Evolutionary conservation across 495 filamentous ascomycete genomes (phyloP).

Genomic region (Xylaria curta): DNA sequence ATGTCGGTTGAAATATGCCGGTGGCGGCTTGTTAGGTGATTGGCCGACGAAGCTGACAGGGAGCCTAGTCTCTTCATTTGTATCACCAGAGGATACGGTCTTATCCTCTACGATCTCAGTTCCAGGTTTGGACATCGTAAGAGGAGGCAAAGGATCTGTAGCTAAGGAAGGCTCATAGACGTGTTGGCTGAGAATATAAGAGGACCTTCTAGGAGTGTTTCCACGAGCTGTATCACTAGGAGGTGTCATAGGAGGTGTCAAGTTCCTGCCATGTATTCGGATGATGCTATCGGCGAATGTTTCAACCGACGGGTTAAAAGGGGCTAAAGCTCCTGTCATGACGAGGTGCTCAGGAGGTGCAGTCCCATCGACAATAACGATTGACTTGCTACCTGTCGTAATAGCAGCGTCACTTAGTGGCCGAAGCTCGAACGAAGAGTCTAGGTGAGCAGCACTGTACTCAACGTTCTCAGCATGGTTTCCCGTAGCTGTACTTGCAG

Average conservation of each 20-base stretch:
- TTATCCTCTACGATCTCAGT: background rate
- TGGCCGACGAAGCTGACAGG: constrained; percentile 43
- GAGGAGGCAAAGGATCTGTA: constrained; percentile 45
- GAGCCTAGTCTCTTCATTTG: constrained; percentile 29
- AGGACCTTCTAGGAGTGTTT: constrained; percentile 56
- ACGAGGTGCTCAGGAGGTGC: constrained; percentile 46
- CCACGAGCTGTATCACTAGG: constrained; percentile 47
- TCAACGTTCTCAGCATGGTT: constrained; percentile 33
- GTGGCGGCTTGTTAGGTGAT: constrained; percentile 38
- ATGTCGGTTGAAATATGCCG: constrained; percentile 46
- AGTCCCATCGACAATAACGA: constrained; percentile 85
- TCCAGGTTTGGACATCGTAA: constrained; percentile 45
- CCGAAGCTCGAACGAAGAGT: constrained; percentile 43
- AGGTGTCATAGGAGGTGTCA: constrained; percentile 62
- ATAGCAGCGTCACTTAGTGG: constrained; percentile 59
- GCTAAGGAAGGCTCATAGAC: constrained; percentile 38
- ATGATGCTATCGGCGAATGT: constrained; percentile 57
- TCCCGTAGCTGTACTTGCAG: constrained; percentile 22
- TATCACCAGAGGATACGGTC: constrained; percentile 37
- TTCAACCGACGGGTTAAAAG: constrained; percentile 52
- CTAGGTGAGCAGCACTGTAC: constrained; percentile 49
- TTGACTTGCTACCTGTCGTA: constrained; percentile 81
- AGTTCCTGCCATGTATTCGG: constrained; percentile 47
- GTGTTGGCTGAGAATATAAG: constrained; percentile 56
- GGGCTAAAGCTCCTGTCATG: constrained; percentile 54